Conservation (phyloP, 2,329 filamentous ascomycete species). For the Simplicillium sp. region DNA sequence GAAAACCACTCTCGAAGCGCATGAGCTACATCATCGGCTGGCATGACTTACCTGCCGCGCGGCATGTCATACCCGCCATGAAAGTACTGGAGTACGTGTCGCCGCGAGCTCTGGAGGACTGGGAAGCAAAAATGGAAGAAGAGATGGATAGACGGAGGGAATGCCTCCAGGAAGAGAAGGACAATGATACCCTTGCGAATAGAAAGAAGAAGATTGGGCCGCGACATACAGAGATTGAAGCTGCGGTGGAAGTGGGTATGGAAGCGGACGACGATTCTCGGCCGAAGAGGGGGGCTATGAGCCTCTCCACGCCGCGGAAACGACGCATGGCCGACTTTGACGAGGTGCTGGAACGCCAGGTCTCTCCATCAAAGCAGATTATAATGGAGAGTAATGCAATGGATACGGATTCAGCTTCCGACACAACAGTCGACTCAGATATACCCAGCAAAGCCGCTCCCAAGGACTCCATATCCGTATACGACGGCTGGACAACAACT, state of each 20-base stretch:
- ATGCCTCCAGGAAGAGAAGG: constrained; percentile 15
- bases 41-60: constrained; percentile 39
- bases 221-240: constrained; percentile 14
- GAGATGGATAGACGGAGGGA: constrained; percentile 28
- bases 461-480: no score
- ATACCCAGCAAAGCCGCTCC: not conserved
- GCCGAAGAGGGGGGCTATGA: constrained; percentile 21
- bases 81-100: constrained; percentile 50
- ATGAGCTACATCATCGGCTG: constrained; percentile 47
- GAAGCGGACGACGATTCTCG: constrained; percentile 12
- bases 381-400: constrained; percentile 11
- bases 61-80: constrained; percentile 34
- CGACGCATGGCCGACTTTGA: constrained; percentile 17
- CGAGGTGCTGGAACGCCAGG: constrained; percentile 12
- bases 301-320: constrained; percentile 25
- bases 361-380: constrained; percentile 17
- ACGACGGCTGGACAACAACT: no score
- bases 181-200: constrained; percentile 1
- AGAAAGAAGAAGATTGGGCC: not conserved
- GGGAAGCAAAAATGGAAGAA: constrained; percentile 33
- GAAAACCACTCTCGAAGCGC: constrained; percentile 27
- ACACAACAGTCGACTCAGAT: no score
- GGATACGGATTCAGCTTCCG: not conserved
- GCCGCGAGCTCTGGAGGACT: constrained; percentile 38
- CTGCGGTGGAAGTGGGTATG: constrained; percentile 17